A percentile compares a stretch with the other conserved stretches of the same genome.
Conservation (phyloP, 2,329 filamentous ascomycete genomes). For the Cladophialophora chaetospira region DNA sequence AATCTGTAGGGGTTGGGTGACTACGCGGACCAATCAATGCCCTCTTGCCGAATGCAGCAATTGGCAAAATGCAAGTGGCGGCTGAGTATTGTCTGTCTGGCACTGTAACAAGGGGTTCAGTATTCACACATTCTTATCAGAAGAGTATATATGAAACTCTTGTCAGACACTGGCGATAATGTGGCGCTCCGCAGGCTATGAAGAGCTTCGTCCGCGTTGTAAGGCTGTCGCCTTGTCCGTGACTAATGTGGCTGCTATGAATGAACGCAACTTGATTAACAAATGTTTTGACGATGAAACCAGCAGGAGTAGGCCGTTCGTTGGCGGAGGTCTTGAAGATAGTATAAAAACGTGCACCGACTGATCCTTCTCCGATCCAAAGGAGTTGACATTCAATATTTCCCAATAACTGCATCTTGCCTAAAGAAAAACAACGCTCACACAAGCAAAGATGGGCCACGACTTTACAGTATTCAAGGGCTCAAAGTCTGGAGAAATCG, state of each 20-base stretch:
- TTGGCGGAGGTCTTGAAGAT: not conserved
- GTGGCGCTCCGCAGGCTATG: not conserved
- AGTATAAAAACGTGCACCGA: not conserved
- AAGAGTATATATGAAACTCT: too few relatives aligned
- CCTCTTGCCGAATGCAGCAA: conserved; percentile 16
- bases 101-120: not conserved
- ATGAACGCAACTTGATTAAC: conserved; percentile 10
- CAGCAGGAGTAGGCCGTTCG: too few relatives aligned
- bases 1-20: not conserved
- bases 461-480: conserved; percentile 31
- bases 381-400: too few relatives aligned
- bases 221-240: too few relatives aligned
- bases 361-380: not conserved
- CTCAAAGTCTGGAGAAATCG: conserved; percentile 23
- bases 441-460: conserved; percentile 18
- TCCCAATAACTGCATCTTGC: not conserved
- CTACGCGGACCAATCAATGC: not conserved
- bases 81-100: not conserved
- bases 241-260: not conserved
- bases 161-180: not conserved
- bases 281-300: not conserved
- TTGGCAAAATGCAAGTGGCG: not conserved
- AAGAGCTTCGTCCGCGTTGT: too few relatives aligned
- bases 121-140: not conserved
- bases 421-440: not conserved